Conservation (phyloP, 2,329 filamentous ascomycete genomes). For the Sporothrix luriei region DNA sequence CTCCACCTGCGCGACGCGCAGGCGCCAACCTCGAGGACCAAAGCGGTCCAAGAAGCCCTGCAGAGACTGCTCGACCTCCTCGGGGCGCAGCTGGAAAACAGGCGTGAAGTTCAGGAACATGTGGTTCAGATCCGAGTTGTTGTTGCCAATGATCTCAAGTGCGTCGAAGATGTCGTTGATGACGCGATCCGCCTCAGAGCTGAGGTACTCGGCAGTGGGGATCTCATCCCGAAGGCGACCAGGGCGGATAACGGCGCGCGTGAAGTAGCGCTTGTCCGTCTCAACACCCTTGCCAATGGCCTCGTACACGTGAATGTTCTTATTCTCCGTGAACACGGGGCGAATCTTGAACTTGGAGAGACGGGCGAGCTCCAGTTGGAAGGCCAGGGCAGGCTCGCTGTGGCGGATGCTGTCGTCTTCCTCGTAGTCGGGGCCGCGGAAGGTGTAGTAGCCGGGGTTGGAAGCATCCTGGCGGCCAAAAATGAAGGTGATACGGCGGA, state of each 20-base stretch:
- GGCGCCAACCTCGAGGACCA: constrained; percentile 89
- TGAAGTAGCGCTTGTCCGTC: constrained; percentile 98
- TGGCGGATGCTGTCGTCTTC: constrained; percentile 97
- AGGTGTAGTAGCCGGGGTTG: constrained; percentile 97
- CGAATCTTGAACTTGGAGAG: constrained; percentile 97
- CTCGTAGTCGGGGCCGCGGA: constrained; percentile 85
- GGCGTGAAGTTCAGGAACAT: constrained; percentile 99
- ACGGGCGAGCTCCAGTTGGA: constrained; percentile 95
- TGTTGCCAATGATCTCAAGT: constrained; percentile 97
- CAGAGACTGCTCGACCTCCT: constrained; percentile 88
- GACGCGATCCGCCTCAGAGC: constrained; percentile 92
- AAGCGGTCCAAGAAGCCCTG: constrained; percentile 96
- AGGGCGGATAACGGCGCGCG: constrained; percentile 90
- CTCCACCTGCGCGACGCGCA: constrained; percentile 95
- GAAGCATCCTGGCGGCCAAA: constrained; percentile 92
- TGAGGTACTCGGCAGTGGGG: constrained; percentile 96
- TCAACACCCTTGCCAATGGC: constrained; percentile 92
- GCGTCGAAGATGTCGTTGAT: constrained; percentile 98
- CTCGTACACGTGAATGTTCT: constrained; percentile 99
- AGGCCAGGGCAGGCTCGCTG: constrained; percentile 92
- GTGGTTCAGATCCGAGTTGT: constrained; percentile 98
- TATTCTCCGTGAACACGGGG: constrained; percentile 97
- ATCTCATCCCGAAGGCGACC: constrained; percentile 96
- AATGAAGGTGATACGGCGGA: constrained; percentile 93
- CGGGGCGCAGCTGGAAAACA: constrained; percentile 87